Evolutionary conservation across 306 rosid species (phyloP).

Genomic region (Cucurbita moschata): DNA sequence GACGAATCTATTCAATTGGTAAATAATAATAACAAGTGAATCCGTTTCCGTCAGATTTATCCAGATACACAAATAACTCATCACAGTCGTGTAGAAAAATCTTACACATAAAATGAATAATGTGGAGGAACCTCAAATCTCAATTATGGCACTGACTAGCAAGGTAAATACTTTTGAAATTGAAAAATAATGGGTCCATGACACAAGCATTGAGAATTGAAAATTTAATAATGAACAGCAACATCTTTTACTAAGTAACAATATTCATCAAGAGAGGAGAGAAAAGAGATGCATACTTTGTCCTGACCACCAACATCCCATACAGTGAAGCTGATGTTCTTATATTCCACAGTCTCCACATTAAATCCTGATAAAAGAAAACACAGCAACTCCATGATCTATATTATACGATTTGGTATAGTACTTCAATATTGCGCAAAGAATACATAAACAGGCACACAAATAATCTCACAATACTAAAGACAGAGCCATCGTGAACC

Average conservation of each 20-base stretch:
- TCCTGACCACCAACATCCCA: constrained; percentile 81
- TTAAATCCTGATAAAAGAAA: constrained; percentile 12
- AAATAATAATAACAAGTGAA: background rate
- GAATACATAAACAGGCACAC: background rate
- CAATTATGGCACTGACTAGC: background rate
- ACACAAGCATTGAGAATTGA: background rate
- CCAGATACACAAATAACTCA: background rate
- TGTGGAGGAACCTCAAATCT: background rate
- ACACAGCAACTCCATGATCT: background rate
- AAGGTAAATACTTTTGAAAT: background rate
- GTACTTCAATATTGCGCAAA: background rate
- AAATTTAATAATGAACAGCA: background rate
- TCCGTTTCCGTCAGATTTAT: constrained; percentile 7
- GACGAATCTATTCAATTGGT: constrained; percentile 36
- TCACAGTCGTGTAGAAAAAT: background rate
- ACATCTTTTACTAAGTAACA: background rate
- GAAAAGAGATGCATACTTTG: constrained; percentile 26
- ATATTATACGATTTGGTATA: background rate
- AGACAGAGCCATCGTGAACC: background rate
- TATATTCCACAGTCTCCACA: constrained; percentile 37
- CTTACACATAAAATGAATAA: background rate
- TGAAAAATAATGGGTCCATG: background rate
- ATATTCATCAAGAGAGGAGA: background rate
- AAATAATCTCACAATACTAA: background rate
- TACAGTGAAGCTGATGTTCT: constrained; percentile 74